Evolutionary conservation across 2,329 filamentous ascomycete species (phyloP).

Genomic region (Exophiala aquamarina): DNA sequence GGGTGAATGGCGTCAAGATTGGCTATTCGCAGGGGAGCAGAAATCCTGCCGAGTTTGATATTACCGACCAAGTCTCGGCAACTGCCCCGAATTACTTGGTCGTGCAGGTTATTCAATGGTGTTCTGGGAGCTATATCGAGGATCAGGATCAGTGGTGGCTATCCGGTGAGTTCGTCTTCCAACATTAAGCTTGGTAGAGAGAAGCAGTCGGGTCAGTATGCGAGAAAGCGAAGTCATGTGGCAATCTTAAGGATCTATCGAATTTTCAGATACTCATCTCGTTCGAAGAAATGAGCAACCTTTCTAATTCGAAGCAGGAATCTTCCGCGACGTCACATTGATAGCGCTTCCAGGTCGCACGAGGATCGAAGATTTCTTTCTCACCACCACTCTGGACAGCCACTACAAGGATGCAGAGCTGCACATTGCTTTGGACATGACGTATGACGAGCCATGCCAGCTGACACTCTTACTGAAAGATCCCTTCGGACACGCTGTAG

Average conservation of each 20-base stretch:
- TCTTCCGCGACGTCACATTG: constrained; percentile 67
- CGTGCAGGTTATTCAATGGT: constrained; percentile 70
- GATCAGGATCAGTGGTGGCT: constrained; percentile 70
- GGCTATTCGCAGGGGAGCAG: constrained; percentile 69
- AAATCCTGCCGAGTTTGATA: constrained; percentile 69
- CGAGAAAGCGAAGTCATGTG: too few relatives aligned
- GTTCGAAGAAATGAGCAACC: too few relatives aligned
- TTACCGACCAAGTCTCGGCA: constrained; percentile 52
- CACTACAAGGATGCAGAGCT: constrained; percentile 54
- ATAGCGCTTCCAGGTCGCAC: constrained; percentile 52
- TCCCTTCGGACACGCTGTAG: not conserved
- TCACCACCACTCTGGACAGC: constrained; percentile 55
- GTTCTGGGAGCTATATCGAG: constrained; percentile 68
- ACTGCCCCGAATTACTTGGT: constrained; percentile 55
- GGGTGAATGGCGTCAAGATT: constrained; percentile 63
- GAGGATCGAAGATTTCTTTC: constrained; percentile 59
- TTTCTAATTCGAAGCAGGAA: constrained; percentile 31
- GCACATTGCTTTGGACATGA: constrained; percentile 45
- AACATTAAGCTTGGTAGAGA: too few relatives aligned
- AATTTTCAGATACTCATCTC: too few relatives aligned
- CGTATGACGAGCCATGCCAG: constrained; percentile 32
- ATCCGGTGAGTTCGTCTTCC: constrained; percentile 40
- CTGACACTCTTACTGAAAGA: not conserved
- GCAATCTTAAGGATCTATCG: too few relatives aligned
- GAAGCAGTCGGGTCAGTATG: too few relatives aligned